These are phyloP conservation scores for Dendrobium catenatum DNA, from an alignment of 106 monocot species.

Conservation along the genomic window DNA sequence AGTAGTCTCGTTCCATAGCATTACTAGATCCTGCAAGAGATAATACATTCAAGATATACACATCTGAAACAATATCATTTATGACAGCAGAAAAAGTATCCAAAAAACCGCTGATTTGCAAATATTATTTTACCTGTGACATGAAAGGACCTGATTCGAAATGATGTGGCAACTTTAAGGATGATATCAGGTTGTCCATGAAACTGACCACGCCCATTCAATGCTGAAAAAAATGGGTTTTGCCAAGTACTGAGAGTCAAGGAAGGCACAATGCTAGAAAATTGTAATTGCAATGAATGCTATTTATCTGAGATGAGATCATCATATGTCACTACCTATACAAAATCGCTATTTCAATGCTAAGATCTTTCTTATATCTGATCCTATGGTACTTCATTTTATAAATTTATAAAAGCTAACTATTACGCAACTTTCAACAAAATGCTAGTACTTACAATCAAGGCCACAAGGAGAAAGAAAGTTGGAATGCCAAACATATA, in stretches of 20 bases:
- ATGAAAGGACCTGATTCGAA: constrained; percentile 51
- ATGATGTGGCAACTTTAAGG: not conserved
- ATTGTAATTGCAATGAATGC: not conserved
- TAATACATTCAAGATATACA: not conserved
- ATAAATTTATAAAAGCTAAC: not conserved
- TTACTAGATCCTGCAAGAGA: constrained; percentile 25
- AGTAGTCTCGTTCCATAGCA: constrained; percentile 41
- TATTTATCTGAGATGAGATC: not conserved
- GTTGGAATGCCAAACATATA: not conserved
- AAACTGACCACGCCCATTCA: not conserved
- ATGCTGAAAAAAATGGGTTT: not conserved
- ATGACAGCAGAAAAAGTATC: not conserved
- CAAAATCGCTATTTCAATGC: not conserved
- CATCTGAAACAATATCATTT: not conserved
- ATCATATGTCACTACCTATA: not conserved
- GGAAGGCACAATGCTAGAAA: not conserved
- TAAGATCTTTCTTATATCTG: not conserved
- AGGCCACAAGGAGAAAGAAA: not conserved
- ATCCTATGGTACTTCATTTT: not conserved
- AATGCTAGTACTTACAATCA: not conserved
- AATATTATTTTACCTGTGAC: constrained; percentile 51
- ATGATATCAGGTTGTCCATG: not conserved
- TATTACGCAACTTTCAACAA: not conserved
- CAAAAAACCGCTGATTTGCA: not conserved
- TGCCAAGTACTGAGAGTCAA: not conserved